Conservation (phyloP, 176 grass and related monocot species). For the Thinopyrum elongatum region DNA sequence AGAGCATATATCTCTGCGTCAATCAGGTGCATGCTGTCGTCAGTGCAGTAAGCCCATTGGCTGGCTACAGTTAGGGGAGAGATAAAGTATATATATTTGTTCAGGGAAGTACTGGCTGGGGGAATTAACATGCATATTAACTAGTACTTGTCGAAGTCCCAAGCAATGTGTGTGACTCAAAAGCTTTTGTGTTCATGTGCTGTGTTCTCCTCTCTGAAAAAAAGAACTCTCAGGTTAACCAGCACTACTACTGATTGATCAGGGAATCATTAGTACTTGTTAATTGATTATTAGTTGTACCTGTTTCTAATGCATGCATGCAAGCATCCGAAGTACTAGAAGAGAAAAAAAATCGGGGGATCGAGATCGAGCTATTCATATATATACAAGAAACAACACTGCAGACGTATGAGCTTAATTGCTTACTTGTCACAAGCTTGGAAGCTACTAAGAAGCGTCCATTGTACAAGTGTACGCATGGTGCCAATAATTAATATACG, state of each 20-base stretch:
- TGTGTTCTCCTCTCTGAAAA: neutral
- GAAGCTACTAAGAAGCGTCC: neutral
- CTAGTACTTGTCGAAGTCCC: neutral
- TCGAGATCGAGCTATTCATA: neutral
- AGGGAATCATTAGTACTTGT: neutral
- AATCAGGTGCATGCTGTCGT: neutral
- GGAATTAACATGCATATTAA: neutral
- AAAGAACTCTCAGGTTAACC: neutral
- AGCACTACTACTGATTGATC: neutral
- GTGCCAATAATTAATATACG: neutral
- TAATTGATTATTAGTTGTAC: neutral
- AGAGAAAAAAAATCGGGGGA: neutral
- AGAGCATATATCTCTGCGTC: neutral
- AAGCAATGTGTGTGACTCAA: neutral
- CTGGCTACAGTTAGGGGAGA: neutral
- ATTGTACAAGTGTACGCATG: conserved; percentile 6
- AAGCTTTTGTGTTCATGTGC: neutral
- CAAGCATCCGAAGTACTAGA: neutral
- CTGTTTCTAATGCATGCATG: neutral
- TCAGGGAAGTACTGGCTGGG: neutral
- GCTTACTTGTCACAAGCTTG: conserved; percentile 16
- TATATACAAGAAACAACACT: neutral
- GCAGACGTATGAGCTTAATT: neutral
- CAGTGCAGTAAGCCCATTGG: neutral
- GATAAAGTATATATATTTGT: neutral